phyloP scores from a whole-genome alignment of 345 rosid species.

The Eucalyptus lansdowneana region DNA sequence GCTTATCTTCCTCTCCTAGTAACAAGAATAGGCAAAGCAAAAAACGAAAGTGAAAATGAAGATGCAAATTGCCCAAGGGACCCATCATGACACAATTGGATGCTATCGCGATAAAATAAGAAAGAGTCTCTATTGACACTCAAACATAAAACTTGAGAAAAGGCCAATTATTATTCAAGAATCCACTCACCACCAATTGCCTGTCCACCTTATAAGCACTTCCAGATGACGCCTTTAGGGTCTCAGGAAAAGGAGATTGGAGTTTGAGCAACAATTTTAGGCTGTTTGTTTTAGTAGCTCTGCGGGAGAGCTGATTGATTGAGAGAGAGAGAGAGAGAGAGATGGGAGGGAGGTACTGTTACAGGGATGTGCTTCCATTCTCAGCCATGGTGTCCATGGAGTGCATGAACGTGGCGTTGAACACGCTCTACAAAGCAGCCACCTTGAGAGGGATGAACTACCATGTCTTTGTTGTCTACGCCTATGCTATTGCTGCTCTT shows the following conservation, averaged over 20 bases:
- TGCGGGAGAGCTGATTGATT: too few relatives aligned
- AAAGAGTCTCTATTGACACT: not conserved
- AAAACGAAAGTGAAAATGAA: not conserved
- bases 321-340: not conserved
- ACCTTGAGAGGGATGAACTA: slow-evolving; percentile 67
- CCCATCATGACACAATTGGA: not conserved
- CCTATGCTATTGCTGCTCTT: slow-evolving; percentile 75
- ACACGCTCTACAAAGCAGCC: slow-evolving; percentile 88
- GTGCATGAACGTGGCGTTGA: slow-evolving; percentile 49
- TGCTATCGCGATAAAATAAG: not conserved
- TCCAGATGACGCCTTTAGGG: not conserved
- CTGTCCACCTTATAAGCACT: not conserved
- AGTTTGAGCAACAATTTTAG: not conserved
- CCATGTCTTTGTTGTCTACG: slow-evolving; percentile 65
- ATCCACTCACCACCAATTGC: not conserved
- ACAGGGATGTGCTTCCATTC: slow-evolving; percentile 53
- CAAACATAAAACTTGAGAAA: not conserved
- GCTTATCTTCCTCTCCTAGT: not conserved
- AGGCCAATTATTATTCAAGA: not conserved
- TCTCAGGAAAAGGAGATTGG: not conserved
- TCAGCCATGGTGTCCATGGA: slow-evolving; percentile 63
- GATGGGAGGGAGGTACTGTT: slow-evolving; percentile 12
- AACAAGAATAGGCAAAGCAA: not conserved
- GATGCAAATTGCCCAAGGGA: not conserved
- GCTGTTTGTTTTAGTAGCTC: not conserved